These are phyloP conservation scores for Phaeotremella skinneri DNA, from an alignment of 768 basidiomycete species.

Conservation along the genomic window DNA sequence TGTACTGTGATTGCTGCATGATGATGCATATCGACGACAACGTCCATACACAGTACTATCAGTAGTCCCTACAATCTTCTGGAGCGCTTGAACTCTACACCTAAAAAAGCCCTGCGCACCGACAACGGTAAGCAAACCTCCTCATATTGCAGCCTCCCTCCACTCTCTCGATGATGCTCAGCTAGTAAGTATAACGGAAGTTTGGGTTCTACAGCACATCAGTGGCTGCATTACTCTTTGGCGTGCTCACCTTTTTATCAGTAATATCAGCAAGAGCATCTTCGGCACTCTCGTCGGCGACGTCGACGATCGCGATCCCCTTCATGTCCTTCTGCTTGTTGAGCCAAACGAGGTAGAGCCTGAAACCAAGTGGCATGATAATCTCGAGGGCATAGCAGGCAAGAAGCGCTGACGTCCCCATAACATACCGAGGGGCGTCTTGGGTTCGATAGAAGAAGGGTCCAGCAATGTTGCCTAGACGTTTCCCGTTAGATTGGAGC, in stretches of 20 bases:
- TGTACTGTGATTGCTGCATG: too few species aligned
- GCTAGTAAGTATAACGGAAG: neutral
- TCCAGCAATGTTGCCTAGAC: conserved; percentile 39
- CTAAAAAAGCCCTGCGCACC: too few species aligned
- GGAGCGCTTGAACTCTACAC: too few species aligned
- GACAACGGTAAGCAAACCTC: too few species aligned
- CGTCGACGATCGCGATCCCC: neutral
- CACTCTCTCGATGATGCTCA: neutral
- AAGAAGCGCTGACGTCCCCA: conserved; percentile 43
- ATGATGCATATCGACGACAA: too few species aligned
- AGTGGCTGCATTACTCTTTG: too few species aligned
- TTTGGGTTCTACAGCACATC: neutral
- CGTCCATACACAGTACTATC: too few species aligned
- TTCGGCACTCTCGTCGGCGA: conserved; percentile 31
- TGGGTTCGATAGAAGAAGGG: conserved; percentile 14
- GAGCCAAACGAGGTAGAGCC: conserved; percentile 33
- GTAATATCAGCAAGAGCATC: conserved; percentile 35
- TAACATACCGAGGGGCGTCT: conserved; percentile 39
- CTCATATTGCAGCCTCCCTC: too few species aligned
- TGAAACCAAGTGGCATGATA: conserved; percentile 36
- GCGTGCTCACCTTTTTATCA: conserved; percentile 30
- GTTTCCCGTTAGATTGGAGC: conserved; percentile 37
- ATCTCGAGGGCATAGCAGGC: conserved; percentile 33
- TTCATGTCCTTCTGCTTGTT: conserved; percentile 36
- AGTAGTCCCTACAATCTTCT: too few species aligned